These are phyloP conservation scores for Penicillium desertorum DNA, from an alignment of 495 filamentous ascomycete species.

Conservation along the genomic window DNA sequence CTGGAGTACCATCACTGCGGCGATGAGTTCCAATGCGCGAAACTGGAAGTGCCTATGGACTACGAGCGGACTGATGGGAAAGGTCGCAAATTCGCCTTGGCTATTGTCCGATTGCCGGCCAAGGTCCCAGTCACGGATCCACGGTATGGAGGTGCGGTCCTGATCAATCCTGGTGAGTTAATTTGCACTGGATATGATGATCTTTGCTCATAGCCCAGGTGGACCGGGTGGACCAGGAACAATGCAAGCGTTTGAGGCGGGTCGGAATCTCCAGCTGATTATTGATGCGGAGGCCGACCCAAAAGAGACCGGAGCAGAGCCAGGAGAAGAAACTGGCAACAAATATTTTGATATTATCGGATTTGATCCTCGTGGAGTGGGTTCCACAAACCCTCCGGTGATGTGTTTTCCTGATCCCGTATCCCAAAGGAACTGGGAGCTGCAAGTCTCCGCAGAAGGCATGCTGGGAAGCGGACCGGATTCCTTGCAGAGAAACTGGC, in stretches of 20 bases:
- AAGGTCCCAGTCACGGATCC: conserved; percentile 44
- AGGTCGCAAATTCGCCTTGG: conserved; percentile 46
- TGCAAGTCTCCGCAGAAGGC: conserved; percentile 42
- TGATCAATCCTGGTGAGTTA: conserved; percentile 48
- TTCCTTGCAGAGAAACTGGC: conserved; percentile 46
- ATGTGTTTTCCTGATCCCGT: conserved; percentile 48
- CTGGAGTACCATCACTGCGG: conserved; percentile 44
- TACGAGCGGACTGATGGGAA: conserved; percentile 43
- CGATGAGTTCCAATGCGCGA: conserved; percentile 52
- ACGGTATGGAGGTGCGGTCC: conserved; percentile 46
- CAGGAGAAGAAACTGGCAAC: conserved; percentile 8
- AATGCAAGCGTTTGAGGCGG: conserved; percentile 35
- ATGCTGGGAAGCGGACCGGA: conserved; percentile 39
- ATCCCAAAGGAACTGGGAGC: conserved; percentile 41
- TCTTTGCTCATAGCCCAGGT: conserved; percentile 26
- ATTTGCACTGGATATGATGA: not conserved
- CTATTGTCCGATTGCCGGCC: conserved; percentile 52
- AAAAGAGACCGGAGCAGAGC: not conserved
- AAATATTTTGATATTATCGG: conserved; percentile 57
- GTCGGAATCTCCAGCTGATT: conserved; percentile 41
- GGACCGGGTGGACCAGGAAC: conserved; percentile 54
- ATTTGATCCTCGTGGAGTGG: conserved; percentile 57
- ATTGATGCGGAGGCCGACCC: conserved; percentile 41
- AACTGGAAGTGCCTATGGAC: conserved; percentile 59
- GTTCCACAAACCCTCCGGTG: conserved; percentile 48